phyloP scores from a whole-genome alignment of 1,284 basidiomycete genomes.

The Trichosporon sp. region DNA sequence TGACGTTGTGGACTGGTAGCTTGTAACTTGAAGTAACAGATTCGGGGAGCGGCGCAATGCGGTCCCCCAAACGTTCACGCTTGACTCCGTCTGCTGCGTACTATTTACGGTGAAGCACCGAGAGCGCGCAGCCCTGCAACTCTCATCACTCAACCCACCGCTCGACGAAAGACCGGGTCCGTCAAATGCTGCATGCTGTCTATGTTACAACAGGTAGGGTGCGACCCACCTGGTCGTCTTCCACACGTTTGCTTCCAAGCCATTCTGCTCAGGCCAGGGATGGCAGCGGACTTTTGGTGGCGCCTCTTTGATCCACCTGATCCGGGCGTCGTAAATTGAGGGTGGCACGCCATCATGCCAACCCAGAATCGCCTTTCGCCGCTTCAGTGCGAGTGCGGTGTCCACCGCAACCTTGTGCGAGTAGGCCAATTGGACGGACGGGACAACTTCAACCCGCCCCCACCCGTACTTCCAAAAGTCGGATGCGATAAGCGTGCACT shows the following conservation, averaged over 20 bases:
- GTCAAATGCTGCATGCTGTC: not conserved
- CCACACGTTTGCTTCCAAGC: slow-evolving; percentile 56
- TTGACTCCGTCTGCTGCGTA: too few species aligned
- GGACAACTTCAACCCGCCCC: slow-evolving; percentile 54
- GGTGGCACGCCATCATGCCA: slow-evolving; percentile 53
- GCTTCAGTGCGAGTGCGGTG: slow-evolving; percentile 38
- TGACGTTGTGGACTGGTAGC: too few species aligned
- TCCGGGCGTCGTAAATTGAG: slow-evolving; percentile 26
- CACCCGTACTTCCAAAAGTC: slow-evolving; percentile 54
- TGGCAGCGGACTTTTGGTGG: slow-evolving; percentile 54
- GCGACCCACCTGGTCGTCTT: slow-evolving; percentile 51
- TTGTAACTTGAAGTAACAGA: too few species aligned
- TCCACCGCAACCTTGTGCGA: slow-evolving; percentile 46
- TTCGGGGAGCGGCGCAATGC: too few species aligned
- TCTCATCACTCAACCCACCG: too few species aligned
- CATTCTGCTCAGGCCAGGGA: slow-evolving; percentile 56
- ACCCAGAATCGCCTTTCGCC: slow-evolving; percentile 38
- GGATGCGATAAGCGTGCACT: slow-evolving; percentile 50
- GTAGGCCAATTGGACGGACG: slow-evolving; percentile 55
- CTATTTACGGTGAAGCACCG: too few species aligned
- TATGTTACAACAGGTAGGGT: slow-evolving; percentile 39
- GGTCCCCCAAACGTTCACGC: too few species aligned
- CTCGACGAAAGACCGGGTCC: too few species aligned
- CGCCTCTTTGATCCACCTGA: slow-evolving; percentile 42
- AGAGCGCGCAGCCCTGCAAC: too few species aligned